Base-by-base conservation (phyloP, 257 asterid species). In the Fraxinus quadrangulata region DNA sequence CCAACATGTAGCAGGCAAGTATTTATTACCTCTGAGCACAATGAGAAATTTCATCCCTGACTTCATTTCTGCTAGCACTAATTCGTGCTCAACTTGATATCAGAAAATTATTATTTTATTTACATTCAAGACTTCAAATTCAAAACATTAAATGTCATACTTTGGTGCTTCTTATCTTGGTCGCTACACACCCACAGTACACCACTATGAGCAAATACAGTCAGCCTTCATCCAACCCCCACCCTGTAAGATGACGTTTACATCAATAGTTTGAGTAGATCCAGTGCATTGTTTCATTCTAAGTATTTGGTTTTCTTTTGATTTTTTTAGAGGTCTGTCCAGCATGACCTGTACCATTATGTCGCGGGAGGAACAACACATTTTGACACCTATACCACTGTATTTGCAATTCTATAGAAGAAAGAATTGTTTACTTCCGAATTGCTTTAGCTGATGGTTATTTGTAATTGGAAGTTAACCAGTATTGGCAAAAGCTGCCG, bases 1-100 rank as follows among this genome's bases (percentile, higher is more conserved):
- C 96, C 99, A 45, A 86, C 88, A 61, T 96, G 99, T 85, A 90
- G 98, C 96, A 93, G 99, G 99, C 85, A 83, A 79, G 85, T 82
- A 40, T 4, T 74, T 24, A 63, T 63, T 33, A 14, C 63, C 75
- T 65, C 33, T 42, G 1, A 71, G 66, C 71, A 63, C 28, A 16
- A 6, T 40, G 23, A 67, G 5, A 24, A 67, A 12, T 30, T 47
- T 34, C 23, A 37, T 47, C 75, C 66, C 6, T 40, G 75, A 47
- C 67, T 73, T 74, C 28, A 33, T n/a, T 40, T 36, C 39, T 74
- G 6, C 36, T 65, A 37, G 36, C 28, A 67, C 61, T 42, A 3
- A 28, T 68, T 71, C 21, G 23, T 1, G 47, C 72, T 78, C 49
- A 23, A 76, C 70, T 40, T 77, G 47, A 59, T 59, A 10, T 40